Conservation (phyloP, 192 early-diverging fungal genomes). For the Phycomyces nitens region DNA sequence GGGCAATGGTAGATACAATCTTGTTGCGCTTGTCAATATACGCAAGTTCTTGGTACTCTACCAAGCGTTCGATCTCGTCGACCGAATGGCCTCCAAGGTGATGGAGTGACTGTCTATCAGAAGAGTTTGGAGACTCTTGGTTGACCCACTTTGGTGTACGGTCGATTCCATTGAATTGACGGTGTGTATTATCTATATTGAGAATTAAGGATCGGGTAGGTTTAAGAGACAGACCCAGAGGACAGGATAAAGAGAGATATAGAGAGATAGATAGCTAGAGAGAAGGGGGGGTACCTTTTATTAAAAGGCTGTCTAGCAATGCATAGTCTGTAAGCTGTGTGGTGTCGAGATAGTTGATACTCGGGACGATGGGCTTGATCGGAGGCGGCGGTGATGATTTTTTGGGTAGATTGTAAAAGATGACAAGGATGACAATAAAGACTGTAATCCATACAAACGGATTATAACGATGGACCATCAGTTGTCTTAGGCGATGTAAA, state of each 20-base stretch:
- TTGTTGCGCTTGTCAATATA: not conserved
- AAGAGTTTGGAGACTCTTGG: not conserved
- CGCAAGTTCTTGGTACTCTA: not conserved
- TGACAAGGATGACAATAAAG: not conserved
- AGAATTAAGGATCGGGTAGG: not conserved
- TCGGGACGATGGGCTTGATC: not conserved
- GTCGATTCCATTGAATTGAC: not conserved
- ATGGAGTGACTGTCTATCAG: too few relatives aligned
- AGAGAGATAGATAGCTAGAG: too few relatives aligned
- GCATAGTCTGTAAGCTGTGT: constrained; percentile 6
- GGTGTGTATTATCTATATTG: not conserved
- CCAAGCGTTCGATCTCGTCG: constrained; percentile 5
- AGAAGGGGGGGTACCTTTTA: not conserved
- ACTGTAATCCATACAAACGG: too few relatives aligned
- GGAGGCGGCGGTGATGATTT: not conserved
- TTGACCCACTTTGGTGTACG: not conserved
- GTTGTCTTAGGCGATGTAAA: too few relatives aligned
- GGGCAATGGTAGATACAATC: constrained; percentile 7
- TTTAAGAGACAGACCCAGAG: too few relatives aligned
- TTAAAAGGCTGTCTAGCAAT: constrained; percentile 1
- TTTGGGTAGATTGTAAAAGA: not conserved
- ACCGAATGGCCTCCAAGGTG: not conserved
- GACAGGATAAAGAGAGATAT: not conserved
- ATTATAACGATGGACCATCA: too few relatives aligned
- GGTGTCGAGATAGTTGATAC: constrained; percentile 2